Percentiles rank a stretch among this genome's conserved stretches.
Evolutionary conservation across 257 asterid genomes (phyloP).

Genomic region (Scutellaria galericulata): DNA sequence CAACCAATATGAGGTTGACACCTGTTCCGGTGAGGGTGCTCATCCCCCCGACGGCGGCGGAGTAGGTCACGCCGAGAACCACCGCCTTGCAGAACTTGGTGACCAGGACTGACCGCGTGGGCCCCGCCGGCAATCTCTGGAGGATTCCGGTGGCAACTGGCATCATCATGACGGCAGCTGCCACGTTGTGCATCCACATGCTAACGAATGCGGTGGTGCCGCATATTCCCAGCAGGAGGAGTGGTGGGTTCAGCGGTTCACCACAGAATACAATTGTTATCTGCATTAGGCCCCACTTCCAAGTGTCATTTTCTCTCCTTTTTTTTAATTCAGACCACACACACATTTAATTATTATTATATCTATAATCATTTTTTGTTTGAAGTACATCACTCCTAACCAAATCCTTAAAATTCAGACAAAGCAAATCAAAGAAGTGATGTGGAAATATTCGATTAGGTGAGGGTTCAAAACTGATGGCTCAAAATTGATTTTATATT

Average conservation of each 20-base stretch:
- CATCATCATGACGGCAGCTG: constrained; percentile 94
- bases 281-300: constrained; percentile 44
- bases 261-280: constrained; percentile 79
- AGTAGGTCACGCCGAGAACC: constrained; percentile 77
- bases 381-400: too few relatives aligned
- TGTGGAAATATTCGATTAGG: too few relatives aligned
- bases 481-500: too few relatives aligned
- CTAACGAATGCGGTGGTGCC: constrained; percentile 88
- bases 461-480: too few relatives aligned
- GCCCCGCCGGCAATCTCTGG: constrained; percentile 62
- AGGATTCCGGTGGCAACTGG: constrained; percentile 92
- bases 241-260: constrained; percentile 78
- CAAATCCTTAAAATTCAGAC: too few relatives aligned
- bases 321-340: not conserved
- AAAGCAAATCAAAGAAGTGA: too few relatives aligned
- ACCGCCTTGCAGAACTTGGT: constrained; percentile 81
- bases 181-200: constrained; percentile 99
- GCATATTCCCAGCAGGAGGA: constrained; percentile 80
- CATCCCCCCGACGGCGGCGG: constrained; percentile 88
- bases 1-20: constrained; percentile 88
- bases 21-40: constrained; percentile 96
- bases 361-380: too few relatives aligned
- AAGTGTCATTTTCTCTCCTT: not conserved
- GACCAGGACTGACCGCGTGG: constrained; percentile 44
- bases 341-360: too few relatives aligned